Base-by-base conservation (phyloP, 768 basidiomycete species). In the Neoboletus subvelutipes region DNA sequence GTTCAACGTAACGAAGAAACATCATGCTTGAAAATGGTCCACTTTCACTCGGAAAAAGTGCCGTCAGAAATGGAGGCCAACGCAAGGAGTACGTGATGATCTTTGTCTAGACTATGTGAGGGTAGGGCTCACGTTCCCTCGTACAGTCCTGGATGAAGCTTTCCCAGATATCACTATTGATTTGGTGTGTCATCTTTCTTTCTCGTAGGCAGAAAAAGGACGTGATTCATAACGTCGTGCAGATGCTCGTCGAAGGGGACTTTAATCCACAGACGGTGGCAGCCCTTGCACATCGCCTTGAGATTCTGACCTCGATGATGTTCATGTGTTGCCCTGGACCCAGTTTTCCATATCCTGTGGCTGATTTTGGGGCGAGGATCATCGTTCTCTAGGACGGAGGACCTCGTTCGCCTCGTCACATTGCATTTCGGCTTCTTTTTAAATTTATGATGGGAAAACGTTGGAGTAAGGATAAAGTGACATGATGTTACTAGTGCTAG, bases 51-150 rank as follows among this genome's bases (percentile, higher is more conserved):
- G 28, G 75, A 71, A 24, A 81, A 80, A 31, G 75, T 84, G 26
- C 88, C 88, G 1, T 84, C 84, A 0, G 89, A 91, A 63, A 70
- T 91, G 62, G 87, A 86, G 66, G 85, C 87, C 5, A 91, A 90
- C 64, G 77, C 80, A 33, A 87, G 83, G 66, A 83, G 85, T 83
- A 50, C 24, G 75, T 65, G 22, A 39, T 29, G 2, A 15, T 13
- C 5, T 24, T 43, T 20, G 26, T 31, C 18, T 47, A 6, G 10
- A 26, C 4, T 13, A 9, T 47, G 22, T 26, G 13, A 15, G 24
- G 13, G 26, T 1, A 26, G 8, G 8, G 20, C 20, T 60, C 12
- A 67, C 43, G 37, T 28, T 36, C 5, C 6, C 3, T 9, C 24
- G 53, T 7, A 22, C 52, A 82, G 80, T 84, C 50, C 67, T 85